Evolutionary conservation across 2,329 filamentous ascomycete genomes (phyloP).

Genomic region (Calonectria henricotiae): DNA sequence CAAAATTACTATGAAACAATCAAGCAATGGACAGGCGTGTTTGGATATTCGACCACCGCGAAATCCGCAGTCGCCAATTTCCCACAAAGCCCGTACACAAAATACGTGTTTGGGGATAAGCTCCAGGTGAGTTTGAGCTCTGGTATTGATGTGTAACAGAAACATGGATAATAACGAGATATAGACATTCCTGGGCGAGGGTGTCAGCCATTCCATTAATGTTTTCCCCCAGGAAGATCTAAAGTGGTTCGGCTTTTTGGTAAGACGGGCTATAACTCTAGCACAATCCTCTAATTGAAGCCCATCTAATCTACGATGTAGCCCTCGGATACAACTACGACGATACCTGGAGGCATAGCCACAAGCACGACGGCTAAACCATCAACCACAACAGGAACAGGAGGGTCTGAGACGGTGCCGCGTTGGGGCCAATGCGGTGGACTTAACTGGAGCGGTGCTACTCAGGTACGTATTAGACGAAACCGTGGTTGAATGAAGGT

Average conservation of each 20-base stretch:
- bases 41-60: conserved; percentile 60
- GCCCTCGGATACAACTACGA: background rate
- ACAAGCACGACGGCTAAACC: conserved; percentile 15
- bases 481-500: fast-evolving
- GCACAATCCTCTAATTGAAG: background rate
- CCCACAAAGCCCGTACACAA: conserved; percentile 60
- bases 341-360: conserved; percentile 30
- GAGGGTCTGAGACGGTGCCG: conserved; percentile 31
- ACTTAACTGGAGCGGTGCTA: conserved; percentile 36
- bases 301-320: background rate
- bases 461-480: conserved; percentile 27
- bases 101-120: conserved; percentile 59
- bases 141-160: too few relatives aligned
- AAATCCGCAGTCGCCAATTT: conserved; percentile 54
- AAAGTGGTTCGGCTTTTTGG: conserved; percentile 44
- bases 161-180: background rate
- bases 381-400: conserved; percentile 34
- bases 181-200: conserved; percentile 43
- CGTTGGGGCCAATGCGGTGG: conserved; percentile 48
- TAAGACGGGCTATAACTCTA: background rate
- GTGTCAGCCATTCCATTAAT: conserved; percentile 43
- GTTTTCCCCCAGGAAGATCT: conserved; percentile 45
- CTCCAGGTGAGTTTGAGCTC: conserved; percentile 34
- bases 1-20: conserved; percentile 73
- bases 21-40: conserved; percentile 71